Base-by-base conservation (phyloP, 495 filamentous ascomycete species). In the Trypethelium eluteriae region DNA sequence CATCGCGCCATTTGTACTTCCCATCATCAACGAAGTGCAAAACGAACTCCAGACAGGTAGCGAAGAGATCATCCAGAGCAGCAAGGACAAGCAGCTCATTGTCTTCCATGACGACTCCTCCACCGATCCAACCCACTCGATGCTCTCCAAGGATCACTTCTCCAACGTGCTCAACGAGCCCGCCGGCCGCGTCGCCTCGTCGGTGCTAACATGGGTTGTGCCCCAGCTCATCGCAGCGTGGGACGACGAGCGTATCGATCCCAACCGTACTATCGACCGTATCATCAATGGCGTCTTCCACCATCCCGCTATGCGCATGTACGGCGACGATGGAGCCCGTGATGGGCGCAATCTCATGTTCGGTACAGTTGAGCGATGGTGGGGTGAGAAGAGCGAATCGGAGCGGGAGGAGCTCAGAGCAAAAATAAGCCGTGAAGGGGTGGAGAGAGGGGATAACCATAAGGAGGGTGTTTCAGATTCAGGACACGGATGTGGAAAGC, bases 131-230 rank as follows among this genome's bases (percentile, higher is more conserved):
- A 96, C 92, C 10, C 92, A 96, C 75, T 92, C 89, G n/a, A 96
- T 96, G 92, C 83, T 96, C 25, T 90, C 89, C 53, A 96, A 96
- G 80, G 92, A 96, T 71, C 92, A 96, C 73, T 96, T 95, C 75
- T 84, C 82, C 49, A 78, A 75, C 50, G 81, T 92, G 32, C 85
- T 96, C 62, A 96, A 96, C 73, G 91, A 95, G 74, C 85, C 91
- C 35, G 92, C 91, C 16, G 92, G 92, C 39, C 89, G 87, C 68
- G 82, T 92, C 66, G 92, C 92, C 38, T 88, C 86, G 49, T 82
- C 86, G 70, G 81, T 92, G 18, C 75, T 96, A 62, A 84, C 85
- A 64, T 96, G 90, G 88, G 85, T 86, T 11, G 89, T 95, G 46
- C 92, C 92, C 11, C 89, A 93, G 73, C 70, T 96, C 39, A 93